Conservation (phyloP, 2,329 filamentous ascomycete genomes). For the Fusarium pilosicola region DNA sequence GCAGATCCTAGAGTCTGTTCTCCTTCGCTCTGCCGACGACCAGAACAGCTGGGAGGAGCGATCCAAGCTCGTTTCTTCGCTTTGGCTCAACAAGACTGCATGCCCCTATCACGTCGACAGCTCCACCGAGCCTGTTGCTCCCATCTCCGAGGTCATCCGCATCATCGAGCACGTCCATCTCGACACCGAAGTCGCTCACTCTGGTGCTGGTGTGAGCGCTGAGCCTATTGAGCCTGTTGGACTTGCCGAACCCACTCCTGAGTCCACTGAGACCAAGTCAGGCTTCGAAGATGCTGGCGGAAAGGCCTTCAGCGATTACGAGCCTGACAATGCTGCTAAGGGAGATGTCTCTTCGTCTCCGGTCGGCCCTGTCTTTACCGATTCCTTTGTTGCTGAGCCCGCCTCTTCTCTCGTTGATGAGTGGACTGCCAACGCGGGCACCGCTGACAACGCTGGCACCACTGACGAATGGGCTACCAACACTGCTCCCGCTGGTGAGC, state of each 20-base stretch:
- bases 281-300: not conserved
- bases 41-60: not conserved
- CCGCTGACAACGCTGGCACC: not conserved
- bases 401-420: not conserved
- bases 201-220: too few species aligned
- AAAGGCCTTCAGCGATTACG: not conserved
- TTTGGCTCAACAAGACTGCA: constrained; percentile 9
- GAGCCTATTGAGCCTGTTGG: not conserved
- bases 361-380: not conserved
- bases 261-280: not conserved
- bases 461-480: not conserved
- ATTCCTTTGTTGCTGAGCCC: not conserved
- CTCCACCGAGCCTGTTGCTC: too few species aligned
- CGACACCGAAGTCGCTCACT: not conserved
- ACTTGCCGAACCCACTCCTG: not conserved
- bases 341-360: too few species aligned
- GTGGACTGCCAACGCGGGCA: not conserved
- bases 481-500: not conserved
- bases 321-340: not conserved
- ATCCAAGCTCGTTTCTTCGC: not conserved
- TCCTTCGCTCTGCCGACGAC: constrained; percentile 17
- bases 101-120: constrained; percentile 20
- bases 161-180: too few species aligned
- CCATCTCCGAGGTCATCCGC: not conserved
- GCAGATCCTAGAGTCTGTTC: constrained; percentile 27